Base-by-base conservation (phyloP, 768 basidiomycete species). In the Cystobasidium onofrii region DNA sequence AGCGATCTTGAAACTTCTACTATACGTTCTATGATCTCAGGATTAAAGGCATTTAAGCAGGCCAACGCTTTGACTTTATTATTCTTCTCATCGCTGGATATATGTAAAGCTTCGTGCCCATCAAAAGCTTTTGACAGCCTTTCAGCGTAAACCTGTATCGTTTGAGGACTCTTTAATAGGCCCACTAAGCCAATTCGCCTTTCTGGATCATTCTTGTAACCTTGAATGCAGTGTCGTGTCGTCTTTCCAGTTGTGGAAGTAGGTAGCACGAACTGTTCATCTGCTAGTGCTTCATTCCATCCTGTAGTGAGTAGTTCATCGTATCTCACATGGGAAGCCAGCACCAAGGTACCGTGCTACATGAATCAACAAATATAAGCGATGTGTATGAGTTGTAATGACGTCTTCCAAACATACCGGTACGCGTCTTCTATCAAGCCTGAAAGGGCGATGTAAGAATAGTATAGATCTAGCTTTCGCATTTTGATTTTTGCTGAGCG, bases 171-270 rank as follows among this genome's bases (percentile, higher is more conserved):
- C 2, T n/a, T 13, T 17, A 71, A n/a, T 10, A 34, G 52, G n/a
- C 69, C 69, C 7, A 71, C 12, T 36, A 71, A 54, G 6, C 69
- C 69, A 1, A 71, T 71, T 29, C 69, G 50, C 36, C 69, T 27
- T n/a, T 55, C 69, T 34, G 69, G 69, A 29, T 71, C 43, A 34
- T 60, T 31, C 55, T 71, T 71, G 69, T 71, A 71, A 9, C 69
- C 69, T 44, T 55, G 29, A 34, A 71, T 31, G 18, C 52, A 55
- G 34, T 15, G 20, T 27, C 69, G 7, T 15, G 29, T 3, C 2
- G 29, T 27, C 13, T 29, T 27, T 60, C 57, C 57, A 7, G 6
- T 12, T 15, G 29, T 15, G 7, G 57, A 27, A 33, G 4, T 17
- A 20, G 39, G 44, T n/a, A 50, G 23, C 17, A 71, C 39, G 27